These are phyloP conservation scores for Boletus subluridellus DNA, from an alignment of 1,284 basidiomycete species.

Conservation along the genomic window DNA sequence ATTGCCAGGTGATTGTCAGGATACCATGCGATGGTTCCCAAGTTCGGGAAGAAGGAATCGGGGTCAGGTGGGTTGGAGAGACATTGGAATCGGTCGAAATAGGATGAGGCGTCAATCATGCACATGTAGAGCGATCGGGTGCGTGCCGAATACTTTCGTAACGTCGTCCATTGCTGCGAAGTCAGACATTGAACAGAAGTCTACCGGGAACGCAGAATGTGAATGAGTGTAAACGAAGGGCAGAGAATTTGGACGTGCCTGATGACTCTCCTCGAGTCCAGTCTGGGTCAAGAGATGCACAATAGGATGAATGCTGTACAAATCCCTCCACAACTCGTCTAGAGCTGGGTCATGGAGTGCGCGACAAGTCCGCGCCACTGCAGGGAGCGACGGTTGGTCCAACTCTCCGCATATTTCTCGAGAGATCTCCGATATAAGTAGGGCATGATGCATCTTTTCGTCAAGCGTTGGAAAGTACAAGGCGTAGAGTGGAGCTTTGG, in stretches of 20 bases:
- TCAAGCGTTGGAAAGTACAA: not conserved
- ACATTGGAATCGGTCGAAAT: slow-evolving; percentile 9
- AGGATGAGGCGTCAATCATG: slow-evolving; percentile 19
- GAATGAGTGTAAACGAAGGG: not conserved
- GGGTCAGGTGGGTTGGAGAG: slow-evolving; percentile 19
- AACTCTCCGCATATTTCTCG: slow-evolving; percentile 17
- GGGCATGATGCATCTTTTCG: slow-evolving; percentile 24
- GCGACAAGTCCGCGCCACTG: slow-evolving; percentile 25
- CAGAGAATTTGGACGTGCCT: slow-evolving; percentile 10
- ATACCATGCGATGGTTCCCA: slow-evolving; percentile 23
- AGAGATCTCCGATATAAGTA: slow-evolving; percentile 24
- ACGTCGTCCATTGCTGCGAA: slow-evolving; percentile 17
- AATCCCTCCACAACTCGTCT: slow-evolving; percentile 27
- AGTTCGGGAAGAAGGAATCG: slow-evolving; percentile 22
- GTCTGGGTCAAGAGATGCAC: slow-evolving; percentile 17
- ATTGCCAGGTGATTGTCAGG: slow-evolving; percentile 18
- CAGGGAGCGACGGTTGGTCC: slow-evolving; percentile 18
- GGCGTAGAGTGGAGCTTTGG: not conserved
- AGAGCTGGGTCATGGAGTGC: slow-evolving; percentile 24
- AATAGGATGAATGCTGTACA: slow-evolving; percentile 24
- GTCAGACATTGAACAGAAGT: not conserved
- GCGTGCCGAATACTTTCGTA: slow-evolving; percentile 24
- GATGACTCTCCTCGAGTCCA: not conserved
- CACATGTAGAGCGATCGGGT: slow-evolving; percentile 21
- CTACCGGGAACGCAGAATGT: not conserved